These are phyloP conservation scores for Epichloe uncinata DNA, from an alignment of 2,329 filamentous ascomycete genomes.

Conservation along the genomic window DNA sequence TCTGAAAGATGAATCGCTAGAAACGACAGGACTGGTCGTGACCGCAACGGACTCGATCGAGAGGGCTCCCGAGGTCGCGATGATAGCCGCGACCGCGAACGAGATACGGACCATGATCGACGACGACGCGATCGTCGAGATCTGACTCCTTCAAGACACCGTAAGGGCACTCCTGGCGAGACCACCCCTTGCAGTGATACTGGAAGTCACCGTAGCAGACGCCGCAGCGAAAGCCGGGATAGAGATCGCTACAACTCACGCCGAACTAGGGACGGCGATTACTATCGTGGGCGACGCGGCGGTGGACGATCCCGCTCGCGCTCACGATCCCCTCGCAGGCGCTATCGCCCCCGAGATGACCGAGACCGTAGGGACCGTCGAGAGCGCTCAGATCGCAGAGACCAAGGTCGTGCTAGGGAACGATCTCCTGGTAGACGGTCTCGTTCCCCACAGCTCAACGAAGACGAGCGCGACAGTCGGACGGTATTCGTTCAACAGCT, in stretches of 20 bases:
- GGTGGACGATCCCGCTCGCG: slow-evolving; percentile 46
- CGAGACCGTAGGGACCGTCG: slow-evolving; percentile 36
- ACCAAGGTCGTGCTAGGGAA: slow-evolving; percentile 40
- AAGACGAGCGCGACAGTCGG: slow-evolving; percentile 91
- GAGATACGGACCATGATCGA: slow-evolving; percentile 42
- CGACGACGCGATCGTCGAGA: slow-evolving; percentile 40
- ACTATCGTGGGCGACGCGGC: slow-evolving; percentile 41
- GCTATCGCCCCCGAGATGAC: slow-evolving; percentile 43
- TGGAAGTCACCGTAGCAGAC: slow-evolving; percentile 70
- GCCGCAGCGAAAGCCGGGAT: slow-evolving; percentile 66
- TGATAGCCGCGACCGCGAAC: slow-evolving; percentile 41
- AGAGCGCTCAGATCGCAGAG: slow-evolving; percentile 33
- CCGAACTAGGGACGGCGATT: slow-evolving; percentile 62
- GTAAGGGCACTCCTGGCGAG: slow-evolving; percentile 39
- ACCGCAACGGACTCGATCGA: slow-evolving; percentile 35
- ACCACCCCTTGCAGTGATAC: slow-evolving; percentile 61
- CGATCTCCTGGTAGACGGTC: slow-evolving; percentile 29
- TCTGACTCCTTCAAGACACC: slow-evolving; percentile 35
- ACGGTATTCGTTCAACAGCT: slow-evolving; percentile 98
- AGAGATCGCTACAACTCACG: slow-evolving; percentile 61
- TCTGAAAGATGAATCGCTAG: slow-evolving; percentile 40
- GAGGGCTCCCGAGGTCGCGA: slow-evolving; percentile 43
- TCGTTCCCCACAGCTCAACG: slow-evolving; percentile 62
- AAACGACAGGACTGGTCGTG: slow-evolving; percentile 15
- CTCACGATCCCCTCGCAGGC: slow-evolving; percentile 55